Percentiles rank a stretch among this genome's conserved stretches.
Conservation (phyloP, 768 basidiomycete genomes). For the Leccinum rimulosum region DNA sequence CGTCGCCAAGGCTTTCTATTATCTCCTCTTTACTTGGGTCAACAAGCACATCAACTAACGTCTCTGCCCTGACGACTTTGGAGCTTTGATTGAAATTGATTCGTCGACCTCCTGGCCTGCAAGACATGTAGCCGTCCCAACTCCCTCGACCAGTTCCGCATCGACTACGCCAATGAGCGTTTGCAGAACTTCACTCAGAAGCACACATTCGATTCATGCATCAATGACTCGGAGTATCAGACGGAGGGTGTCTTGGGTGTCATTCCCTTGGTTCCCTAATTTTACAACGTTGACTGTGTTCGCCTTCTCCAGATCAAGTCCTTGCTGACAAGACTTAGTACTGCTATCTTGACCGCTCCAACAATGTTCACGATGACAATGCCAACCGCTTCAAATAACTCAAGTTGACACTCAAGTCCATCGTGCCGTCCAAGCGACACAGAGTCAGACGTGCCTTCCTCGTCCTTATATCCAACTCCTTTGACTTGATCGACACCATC, state of each 20-base stretch:
- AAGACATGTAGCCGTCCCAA: constrained; percentile 86
- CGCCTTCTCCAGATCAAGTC: constrained; percentile 73
- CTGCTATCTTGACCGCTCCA: no score
- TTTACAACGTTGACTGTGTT: constrained; percentile 89
- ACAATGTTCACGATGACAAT: no score
- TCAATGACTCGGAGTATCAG: constrained; percentile 65
- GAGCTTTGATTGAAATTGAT: constrained; percentile 43
- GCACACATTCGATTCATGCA: constrained; percentile 74
- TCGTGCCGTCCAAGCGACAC: no score
- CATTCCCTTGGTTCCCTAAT: constrained; percentile 72
- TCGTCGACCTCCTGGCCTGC: constrained; percentile 92
- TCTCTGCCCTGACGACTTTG: constrained; percentile 90
- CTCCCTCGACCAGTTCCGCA: constrained; percentile 92
- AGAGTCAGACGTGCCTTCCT: no score
- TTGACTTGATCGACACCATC: no score
- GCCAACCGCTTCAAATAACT: no score
- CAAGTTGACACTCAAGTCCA: no score
- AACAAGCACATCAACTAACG: constrained; percentile 96
- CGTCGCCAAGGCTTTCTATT: constrained; percentile 90
- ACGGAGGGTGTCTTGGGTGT: constrained; percentile 74
- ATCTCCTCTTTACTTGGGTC: constrained; percentile 92
- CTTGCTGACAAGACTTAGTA: no score
- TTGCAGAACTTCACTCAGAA: constrained; percentile 82
- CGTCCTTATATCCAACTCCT: no score
- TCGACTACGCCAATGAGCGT: constrained; percentile 96